Evolutionary conservation across 2,329 filamentous ascomycete genomes (phyloP).

Genomic region (Colletotrichum sp.): DNA sequence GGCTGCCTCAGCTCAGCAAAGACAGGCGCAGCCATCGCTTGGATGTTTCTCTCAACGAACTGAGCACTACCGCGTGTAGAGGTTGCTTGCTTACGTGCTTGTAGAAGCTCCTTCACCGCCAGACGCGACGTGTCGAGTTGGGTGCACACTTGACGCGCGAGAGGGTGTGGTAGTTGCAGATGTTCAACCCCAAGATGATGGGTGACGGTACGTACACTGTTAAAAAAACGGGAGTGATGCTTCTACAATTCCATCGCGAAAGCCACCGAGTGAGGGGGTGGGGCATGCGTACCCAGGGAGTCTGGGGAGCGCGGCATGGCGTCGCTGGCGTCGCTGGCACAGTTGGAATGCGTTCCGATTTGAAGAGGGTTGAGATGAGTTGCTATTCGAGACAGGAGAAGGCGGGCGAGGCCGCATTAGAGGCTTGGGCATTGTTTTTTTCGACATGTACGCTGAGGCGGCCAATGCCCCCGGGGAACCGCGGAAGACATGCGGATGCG

Average conservation of each 20-base stretch:
- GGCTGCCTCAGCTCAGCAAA: not conserved
- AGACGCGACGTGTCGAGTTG: not conserved
- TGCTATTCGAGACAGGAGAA: conserved; percentile 5
- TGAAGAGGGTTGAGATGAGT: conserved; percentile 16
- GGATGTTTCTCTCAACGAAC: not conserved
- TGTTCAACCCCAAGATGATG: not conserved
- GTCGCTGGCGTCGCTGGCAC: not conserved
- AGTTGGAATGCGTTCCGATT: conserved; percentile 15
- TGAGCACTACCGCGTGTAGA: not conserved
- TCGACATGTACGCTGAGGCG: not conserved
- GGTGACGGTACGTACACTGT: conserved; percentile 2
- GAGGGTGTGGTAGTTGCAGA: conserved; percentile 14
- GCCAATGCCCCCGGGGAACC: conserved; percentile 14
- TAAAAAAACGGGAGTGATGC: not conserved
- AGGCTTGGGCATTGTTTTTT: conserved; percentile 5
- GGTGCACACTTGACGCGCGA: not conserved
- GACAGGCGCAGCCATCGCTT: not conserved
- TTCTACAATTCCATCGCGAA: not conserved
- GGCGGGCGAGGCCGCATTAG: conserved; percentile 13
- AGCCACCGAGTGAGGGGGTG: not conserved
- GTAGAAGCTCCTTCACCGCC: conserved; percentile 4
- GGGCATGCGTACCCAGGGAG: not conserved
- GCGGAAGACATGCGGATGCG: conserved; percentile 4
- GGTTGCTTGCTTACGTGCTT: not conserved
- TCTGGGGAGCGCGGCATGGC: conserved; percentile 6